phyloP scores from a whole-genome alignment of 78 protist species.

The Bodo saltans region DNA sequence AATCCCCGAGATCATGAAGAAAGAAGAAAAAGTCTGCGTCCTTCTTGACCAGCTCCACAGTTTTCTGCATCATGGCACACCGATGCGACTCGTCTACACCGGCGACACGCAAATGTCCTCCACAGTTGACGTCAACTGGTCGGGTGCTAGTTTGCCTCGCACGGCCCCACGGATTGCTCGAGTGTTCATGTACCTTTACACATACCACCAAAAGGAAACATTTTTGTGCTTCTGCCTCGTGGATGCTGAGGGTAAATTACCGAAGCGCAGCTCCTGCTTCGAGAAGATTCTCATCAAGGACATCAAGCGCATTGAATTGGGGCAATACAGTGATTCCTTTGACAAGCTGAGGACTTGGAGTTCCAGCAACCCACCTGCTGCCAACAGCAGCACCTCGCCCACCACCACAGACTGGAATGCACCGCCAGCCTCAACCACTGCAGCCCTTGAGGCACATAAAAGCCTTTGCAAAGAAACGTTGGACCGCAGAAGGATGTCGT shows the following conservation, averaged over 20 bases:
- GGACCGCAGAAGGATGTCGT: background rate
- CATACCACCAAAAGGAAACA: too few relatives aligned
- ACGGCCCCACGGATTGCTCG: too few relatives aligned
- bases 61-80: background rate
- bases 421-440: too few relatives aligned
- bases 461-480: too few relatives aligned
- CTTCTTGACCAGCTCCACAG: background rate
- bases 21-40: background rate
- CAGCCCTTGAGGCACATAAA: too few relatives aligned
- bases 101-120: too few relatives aligned
- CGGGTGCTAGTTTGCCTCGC: too few relatives aligned
- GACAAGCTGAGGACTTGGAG: background rate
- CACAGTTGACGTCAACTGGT: too few relatives aligned
- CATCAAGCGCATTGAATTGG: background rate
- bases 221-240: background rate
- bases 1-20: conserved; percentile 7
- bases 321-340: conserved; percentile 4
- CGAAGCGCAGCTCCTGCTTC: background rate
- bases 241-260: background rate
- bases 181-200: background rate
- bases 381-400: too few relatives aligned
- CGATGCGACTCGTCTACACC: background rate
- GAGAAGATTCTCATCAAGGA: background rate
- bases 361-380: too few relatives aligned
- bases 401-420: too few relatives aligned